Base-by-base conservation (phyloP, 441 rosid genomes). In the Hura crepitans region DNA sequence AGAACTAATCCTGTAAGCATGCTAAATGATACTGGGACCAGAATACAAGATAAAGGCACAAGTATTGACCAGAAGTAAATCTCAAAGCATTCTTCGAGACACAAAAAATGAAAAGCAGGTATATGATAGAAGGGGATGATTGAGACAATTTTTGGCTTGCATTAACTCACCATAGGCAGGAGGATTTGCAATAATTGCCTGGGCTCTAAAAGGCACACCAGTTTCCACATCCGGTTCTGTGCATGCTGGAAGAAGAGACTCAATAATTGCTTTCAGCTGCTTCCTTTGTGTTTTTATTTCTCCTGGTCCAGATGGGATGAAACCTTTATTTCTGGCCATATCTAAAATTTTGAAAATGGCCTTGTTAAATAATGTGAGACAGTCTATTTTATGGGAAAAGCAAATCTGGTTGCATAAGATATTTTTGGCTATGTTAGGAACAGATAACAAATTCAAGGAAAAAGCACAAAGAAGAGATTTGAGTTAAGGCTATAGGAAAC, bases 291-390 rank as follows among this genome's bases (percentile, higher is more conserved):
- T 77, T 13, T 87, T 79, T 81, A 95, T 95, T 78, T 95, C 99
- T 79, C 93, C 93, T 2, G 98, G 98, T 56, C 93, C 93, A 63
- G 98, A 95, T 23, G 98, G 99, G 74, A 92, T 92, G 56, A 91
- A 75, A 79, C 99, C 99, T 79, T 92, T 95, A 84, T 95, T 95
- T 83, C 97, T 88, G 22, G 93, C 97, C 99, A 92, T 95, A 81
- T 88, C 99, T 95, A 75, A 67, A 83, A 72, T 56, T 37, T 66
- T 66, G 43, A 81, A 61, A 17, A 51, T 15, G 66, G 51, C n/a
- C 22, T 18, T 35, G 70, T 62, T 73, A n/a, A 58, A 64, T 49
- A 46, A 33, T 13, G 31, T 35, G 51, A 68, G 43, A 55, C 60
- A 69, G 35, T 4, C 2, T 25, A 27, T n/a, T 30, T 31, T 20